Conservation (phyloP, 1,284 basidiomycete species). For the Tylopilus sp. region DNA sequence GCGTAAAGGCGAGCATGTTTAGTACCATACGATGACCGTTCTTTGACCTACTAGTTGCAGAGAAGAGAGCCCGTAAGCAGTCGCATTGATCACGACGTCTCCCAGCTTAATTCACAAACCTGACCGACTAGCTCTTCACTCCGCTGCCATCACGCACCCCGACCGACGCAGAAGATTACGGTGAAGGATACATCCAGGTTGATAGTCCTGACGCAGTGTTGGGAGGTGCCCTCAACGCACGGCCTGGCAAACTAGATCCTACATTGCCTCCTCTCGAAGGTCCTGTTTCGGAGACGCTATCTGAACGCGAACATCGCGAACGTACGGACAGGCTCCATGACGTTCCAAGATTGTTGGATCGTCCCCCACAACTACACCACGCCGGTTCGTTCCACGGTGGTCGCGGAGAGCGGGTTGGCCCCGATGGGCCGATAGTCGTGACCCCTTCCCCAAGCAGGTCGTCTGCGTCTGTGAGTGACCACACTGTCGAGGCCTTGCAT, state of each 20-base stretch:
- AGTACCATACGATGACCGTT: not conserved
- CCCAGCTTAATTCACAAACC: slow-evolving; percentile 7
- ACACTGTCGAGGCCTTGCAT: slow-evolving; percentile 29
- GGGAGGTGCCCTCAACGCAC: slow-evolving; percentile 33
- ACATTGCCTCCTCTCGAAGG: slow-evolving; percentile 24
- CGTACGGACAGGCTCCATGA: slow-evolving; percentile 17
- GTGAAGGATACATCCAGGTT: slow-evolving; percentile 32
- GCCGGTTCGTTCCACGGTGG: slow-evolving; percentile 23
- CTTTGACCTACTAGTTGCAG: slow-evolving; percentile 20
- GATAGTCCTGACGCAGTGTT: slow-evolving; percentile 32
- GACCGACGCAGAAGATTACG: slow-evolving; percentile 31
- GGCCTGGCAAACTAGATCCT: slow-evolving; percentile 26
- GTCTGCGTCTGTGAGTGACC: slow-evolving; percentile 29
- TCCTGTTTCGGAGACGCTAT: slow-evolving; percentile 21
- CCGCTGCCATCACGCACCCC: slow-evolving; percentile 33
- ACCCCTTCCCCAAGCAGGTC: slow-evolving; percentile 20
- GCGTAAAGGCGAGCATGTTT: slow-evolving; percentile 24
- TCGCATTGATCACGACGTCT: not conserved
- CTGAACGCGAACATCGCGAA: slow-evolving; percentile 27
- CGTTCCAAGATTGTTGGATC: slow-evolving; percentile 26
- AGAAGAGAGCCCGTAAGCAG: slow-evolving; percentile 33
- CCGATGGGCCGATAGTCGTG: slow-evolving; percentile 27
- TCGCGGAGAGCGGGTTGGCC: slow-evolving; percentile 17
- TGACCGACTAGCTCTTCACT: slow-evolving; percentile 28
- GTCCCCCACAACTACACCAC: slow-evolving; percentile 20